Percentiles rank a stretch among this genome's conserved stretches.
phyloP scores from a whole-genome alignment of 331 rosid genomes.

The Quercus phellos region DNA sequence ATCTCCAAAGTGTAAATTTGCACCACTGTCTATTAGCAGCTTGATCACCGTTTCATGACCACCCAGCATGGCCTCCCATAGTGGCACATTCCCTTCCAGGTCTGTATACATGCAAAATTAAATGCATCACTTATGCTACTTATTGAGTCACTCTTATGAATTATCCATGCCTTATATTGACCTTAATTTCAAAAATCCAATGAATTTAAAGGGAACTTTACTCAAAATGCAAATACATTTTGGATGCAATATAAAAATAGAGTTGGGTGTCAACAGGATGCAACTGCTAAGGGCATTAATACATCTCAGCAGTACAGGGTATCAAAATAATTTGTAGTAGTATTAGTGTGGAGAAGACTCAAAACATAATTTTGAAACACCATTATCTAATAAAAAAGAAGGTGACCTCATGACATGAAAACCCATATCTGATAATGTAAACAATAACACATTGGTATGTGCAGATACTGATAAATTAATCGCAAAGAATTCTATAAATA shows the following conservation, averaged over 20 bases:
- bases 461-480: background rate
- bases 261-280: too few species aligned
- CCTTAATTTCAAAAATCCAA: background rate
- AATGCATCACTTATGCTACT: background rate
- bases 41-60: constrained; percentile 50
- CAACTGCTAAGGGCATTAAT: too few species aligned
- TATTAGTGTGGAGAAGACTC: background rate
- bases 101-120: constrained; percentile 36
- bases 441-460: background rate
- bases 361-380: background rate
- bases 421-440: background rate
- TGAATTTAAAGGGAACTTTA: background rate
- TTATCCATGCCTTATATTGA: background rate
- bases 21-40: constrained; percentile 59
- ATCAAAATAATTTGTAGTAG: background rate
- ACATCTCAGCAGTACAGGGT: too few species aligned
- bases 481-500: background rate
- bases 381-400: background rate
- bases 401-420: background rate
- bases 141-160: background rate
- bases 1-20: constrained; percentile 46
- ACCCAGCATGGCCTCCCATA: constrained; percentile 76
- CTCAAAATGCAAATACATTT: background rate
- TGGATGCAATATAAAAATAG: too few species aligned
- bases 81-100: constrained; percentile 68